Conservation (phyloP, 1,284 basidiomycete genomes). For the Sporisorium iseilematis-ciliati region DNA sequence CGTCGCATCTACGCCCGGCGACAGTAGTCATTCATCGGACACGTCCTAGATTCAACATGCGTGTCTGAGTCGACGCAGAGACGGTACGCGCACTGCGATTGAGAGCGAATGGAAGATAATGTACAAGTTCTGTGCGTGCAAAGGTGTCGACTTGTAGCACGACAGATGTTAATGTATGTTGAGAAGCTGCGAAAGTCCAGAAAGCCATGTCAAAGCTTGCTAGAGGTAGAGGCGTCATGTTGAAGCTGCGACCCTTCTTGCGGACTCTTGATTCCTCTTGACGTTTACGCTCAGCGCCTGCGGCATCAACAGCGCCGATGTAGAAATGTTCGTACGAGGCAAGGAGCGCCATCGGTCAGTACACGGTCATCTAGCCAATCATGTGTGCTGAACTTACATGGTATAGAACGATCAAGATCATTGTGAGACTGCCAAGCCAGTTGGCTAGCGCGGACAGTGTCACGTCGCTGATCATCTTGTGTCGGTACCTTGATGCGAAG, state of each 20-base stretch:
- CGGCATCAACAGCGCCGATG: neutral
- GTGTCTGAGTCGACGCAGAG: too few species aligned
- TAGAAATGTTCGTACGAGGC: neutral
- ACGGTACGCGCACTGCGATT: too few species aligned
- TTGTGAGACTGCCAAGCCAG: slow-evolving; percentile 64
- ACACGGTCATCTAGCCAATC: neutral
- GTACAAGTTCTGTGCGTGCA: neutral
- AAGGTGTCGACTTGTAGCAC: too few species aligned
- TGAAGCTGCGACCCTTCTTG: slow-evolving; percentile 21
- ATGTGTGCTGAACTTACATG: slow-evolving; percentile 53
- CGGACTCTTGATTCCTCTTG: slow-evolving; percentile 48
- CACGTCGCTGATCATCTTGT: slow-evolving; percentile 62
- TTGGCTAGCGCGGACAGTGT: slow-evolving; percentile 64
- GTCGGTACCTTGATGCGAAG: neutral
- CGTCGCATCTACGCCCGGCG: too few species aligned
- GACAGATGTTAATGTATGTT: neutral
- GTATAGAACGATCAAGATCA: slow-evolving; percentile 64
- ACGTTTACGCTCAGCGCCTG: slow-evolving; percentile 50
- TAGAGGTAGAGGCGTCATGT: slow-evolving; percentile 9
- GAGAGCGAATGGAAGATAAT: neutral
- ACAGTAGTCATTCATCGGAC: too few species aligned
- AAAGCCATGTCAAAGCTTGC: neutral
- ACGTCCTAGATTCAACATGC: too few species aligned
- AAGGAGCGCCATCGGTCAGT: neutral
- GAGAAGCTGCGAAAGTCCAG: slow-evolving; percentile 11